These are phyloP conservation scores for Trypanosoma melophagium DNA, from an alignment of 208 protist species.

Conservation along the genomic window DNA sequence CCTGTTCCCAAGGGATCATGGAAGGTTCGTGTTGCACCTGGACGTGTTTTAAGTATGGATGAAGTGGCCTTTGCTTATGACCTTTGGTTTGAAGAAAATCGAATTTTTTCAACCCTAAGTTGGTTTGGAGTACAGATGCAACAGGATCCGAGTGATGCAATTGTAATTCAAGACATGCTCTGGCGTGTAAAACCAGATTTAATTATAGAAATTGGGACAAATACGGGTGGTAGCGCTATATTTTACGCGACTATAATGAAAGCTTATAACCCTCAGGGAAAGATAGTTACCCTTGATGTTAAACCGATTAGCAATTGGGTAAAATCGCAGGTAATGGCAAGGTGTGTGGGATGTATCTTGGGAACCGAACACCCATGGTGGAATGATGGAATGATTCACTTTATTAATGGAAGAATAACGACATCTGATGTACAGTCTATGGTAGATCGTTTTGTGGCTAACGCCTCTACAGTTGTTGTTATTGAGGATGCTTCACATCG, in stretches of 20 bases:
- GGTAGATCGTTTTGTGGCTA: constrained; percentile 16
- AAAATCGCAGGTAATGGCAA: background rate
- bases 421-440: constrained; percentile 1
- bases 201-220: constrained; percentile 26
- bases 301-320: constrained; percentile 29
- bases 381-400: constrained; percentile 23
- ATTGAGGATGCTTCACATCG: constrained; percentile 25
- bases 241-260: constrained; percentile 28
- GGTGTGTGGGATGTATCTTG: constrained; percentile 15
- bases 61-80: constrained; percentile 18
- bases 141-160: constrained; percentile 24
- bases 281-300: constrained; percentile 28
- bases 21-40: constrained; percentile 11
- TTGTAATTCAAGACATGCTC: constrained; percentile 31
- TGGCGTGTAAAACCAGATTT: constrained; percentile 28
- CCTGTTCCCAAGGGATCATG: constrained; percentile 21
- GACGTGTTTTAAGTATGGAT: constrained; percentile 22
- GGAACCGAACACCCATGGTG: constrained; percentile 18
- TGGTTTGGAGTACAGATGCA: constrained; percentile 23
- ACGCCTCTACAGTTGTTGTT: constrained; percentile 25
- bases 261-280: constrained; percentile 20
- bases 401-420: constrained; percentile 25
- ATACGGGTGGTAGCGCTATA: constrained; percentile 25
- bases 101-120: constrained; percentile 12
- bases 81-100: constrained; percentile 26